Conservation (phyloP, 139 green algal genomes). For the Closterium sp. region DNA sequence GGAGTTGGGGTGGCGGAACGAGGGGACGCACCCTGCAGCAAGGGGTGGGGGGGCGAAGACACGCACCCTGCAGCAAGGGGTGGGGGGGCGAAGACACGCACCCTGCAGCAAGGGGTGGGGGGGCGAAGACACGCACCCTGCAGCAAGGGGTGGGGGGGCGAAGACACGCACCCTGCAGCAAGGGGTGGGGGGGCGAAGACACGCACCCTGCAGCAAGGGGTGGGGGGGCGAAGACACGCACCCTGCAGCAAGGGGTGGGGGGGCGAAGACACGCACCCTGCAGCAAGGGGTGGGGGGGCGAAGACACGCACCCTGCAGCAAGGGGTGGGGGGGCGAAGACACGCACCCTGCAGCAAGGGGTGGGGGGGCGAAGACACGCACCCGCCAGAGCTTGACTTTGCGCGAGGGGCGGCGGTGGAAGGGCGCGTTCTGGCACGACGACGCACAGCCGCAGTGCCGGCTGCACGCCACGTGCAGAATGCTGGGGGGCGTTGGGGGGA, state of each 20-base stretch:
- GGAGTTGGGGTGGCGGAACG: background rate
- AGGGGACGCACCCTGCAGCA: background rate
- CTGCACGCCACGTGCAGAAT: background rate
- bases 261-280: too few species aligned
- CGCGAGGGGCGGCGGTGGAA: background rate
- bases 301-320: background rate
- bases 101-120: background rate
- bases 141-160: too few species aligned
- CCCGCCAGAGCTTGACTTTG: background rate
- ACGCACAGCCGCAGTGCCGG: background rate
- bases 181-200: too few species aligned
- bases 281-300: too few species aligned
- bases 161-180: background rate
- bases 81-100: background rate
- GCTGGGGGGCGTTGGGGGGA: background rate
- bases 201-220: too few species aligned
- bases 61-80: background rate
- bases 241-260: background rate
- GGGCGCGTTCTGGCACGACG: background rate
- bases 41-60: too few species aligned
- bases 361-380: background rate
- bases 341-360: too few species aligned
- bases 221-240: background rate
- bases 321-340: too few species aligned
- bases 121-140: too few species aligned